These are phyloP conservation scores for Fusarium cyanostomum DNA, from an alignment of 2,329 filamentous ascomycete genomes.

Conservation along the genomic window DNA sequence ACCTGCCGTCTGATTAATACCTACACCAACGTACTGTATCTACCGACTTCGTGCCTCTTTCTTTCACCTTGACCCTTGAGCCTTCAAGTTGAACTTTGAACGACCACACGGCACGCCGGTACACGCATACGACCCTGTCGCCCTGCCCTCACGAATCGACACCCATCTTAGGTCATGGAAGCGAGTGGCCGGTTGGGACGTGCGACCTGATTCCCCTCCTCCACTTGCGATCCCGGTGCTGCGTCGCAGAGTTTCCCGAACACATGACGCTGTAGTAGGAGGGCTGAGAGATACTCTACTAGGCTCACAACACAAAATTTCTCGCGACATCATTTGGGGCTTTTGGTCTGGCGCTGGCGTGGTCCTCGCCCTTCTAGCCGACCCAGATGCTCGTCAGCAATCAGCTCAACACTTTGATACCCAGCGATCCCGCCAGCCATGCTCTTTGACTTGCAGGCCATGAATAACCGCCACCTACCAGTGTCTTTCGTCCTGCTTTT, in stretches of 20 bases:
- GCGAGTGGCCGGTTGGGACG: constrained; percentile 12
- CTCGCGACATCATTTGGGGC: constrained; percentile 12
- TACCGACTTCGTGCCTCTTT: constrained; percentile 10
- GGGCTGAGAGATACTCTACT: neutral
- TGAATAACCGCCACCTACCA: constrained; percentile 48
- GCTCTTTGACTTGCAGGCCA: constrained; percentile 56
- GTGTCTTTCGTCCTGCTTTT: constrained; percentile 43
- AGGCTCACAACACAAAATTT: constrained; percentile 10
- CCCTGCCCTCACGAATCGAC: constrained; percentile 9
- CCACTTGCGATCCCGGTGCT: constrained; percentile 24
- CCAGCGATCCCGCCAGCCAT: constrained; percentile 36
- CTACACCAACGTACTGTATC: constrained; percentile 10
- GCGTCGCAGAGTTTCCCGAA: constrained; percentile 9
- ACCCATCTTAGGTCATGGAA: constrained; percentile 21
- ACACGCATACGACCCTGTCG: neutral
- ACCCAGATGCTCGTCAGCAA: constrained; percentile 53
- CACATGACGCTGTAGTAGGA: constrained; percentile 1
- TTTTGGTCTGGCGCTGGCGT: constrained; percentile 37
- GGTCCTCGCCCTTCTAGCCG: constrained; percentile 39
- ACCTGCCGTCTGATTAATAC: constrained; percentile 18
- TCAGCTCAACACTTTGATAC: constrained; percentile 31
- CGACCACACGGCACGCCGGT: neutral
- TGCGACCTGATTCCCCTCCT: constrained; percentile 29
- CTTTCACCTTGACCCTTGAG: neutral
- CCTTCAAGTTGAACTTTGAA: neutral